Conservation (phyloP, 2,329 filamentous ascomycete species). For the Ceratocystiopsis sp. region DNA sequence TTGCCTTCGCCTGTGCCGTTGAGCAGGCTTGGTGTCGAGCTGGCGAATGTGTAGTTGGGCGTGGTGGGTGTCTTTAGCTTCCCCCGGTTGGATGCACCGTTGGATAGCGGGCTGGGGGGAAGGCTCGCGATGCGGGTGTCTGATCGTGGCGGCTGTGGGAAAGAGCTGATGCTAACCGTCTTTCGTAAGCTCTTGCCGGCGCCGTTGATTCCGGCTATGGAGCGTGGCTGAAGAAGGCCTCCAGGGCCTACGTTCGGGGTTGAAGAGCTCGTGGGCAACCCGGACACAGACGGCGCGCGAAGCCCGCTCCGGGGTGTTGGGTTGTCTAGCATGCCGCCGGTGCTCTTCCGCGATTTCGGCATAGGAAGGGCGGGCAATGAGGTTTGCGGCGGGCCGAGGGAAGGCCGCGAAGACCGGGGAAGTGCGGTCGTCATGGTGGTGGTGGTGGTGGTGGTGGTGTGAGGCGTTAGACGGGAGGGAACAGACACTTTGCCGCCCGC, state of each 20-base stretch:
- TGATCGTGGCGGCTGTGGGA: conserved; percentile 72
- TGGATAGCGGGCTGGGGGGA: conserved; percentile 43
- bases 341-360: conserved; percentile 54
- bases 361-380: conserved; percentile 60
- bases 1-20: conserved; percentile 67
- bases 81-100: conserved; percentile 29
- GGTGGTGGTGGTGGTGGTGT: conserved; percentile 12
- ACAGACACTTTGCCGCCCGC: too few species aligned
- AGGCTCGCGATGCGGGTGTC: conserved; percentile 40
- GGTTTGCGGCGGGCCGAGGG: conserved; percentile 52
- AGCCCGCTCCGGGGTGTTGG: conserved; percentile 24
- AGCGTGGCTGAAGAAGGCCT: conserved; percentile 37
- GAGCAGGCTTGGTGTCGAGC: conserved; percentile 52
- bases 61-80: conserved; percentile 41
- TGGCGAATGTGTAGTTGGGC: conserved; percentile 31
- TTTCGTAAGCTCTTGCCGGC: conserved; percentile 61
- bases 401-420: conserved; percentile 49
- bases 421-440: conserved; percentile 40
- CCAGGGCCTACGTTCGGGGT: conserved; percentile 28
- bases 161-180: conserved; percentile 83
- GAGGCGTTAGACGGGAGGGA: too few species aligned
- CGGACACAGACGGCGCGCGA: conserved; percentile 7
- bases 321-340: conserved; percentile 34
- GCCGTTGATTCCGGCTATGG: conserved; percentile 36
- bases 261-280: conserved; percentile 18